phyloP scores from a whole-genome alignment of 2,329 filamentous ascomycete species.

The Ophiocordyceps camponoti-floridani region DNA sequence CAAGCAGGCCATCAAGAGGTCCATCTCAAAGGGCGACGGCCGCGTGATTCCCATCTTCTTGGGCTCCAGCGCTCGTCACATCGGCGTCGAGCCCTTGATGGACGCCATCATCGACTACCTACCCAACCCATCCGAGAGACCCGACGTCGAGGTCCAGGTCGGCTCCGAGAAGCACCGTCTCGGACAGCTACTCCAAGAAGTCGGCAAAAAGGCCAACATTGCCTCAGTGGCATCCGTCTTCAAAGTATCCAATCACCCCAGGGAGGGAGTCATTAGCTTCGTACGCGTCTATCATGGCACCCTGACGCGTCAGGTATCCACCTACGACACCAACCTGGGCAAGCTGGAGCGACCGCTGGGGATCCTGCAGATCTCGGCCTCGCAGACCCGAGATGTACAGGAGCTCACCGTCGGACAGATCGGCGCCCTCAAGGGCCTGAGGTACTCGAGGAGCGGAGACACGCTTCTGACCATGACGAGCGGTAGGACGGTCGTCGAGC shows the following conservation, averaged over 20 bases:
- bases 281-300: conserved; percentile 81
- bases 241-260: conserved; percentile 83
- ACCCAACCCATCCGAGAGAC: conserved; percentile 64
- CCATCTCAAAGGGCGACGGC: conserved; percentile 50
- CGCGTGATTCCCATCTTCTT: conserved; percentile 74
- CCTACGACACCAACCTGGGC: conserved; percentile 78
- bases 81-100: conserved; percentile 81
- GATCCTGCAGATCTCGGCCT: conserved; percentile 77
- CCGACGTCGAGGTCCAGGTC: conserved; percentile 60
- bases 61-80: conserved; percentile 82
- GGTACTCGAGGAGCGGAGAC: conserved; percentile 83
- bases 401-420: conserved; percentile 77
- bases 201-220: conserved; percentile 19
- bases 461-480: conserved; percentile 62
- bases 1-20: conserved; percentile 54
- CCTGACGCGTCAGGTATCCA: conserved; percentile 51
- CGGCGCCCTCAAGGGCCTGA: conserved; percentile 79
- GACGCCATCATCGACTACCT: conserved; percentile 79
- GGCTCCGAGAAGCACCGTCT: conserved; percentile 29
- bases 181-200: conserved; percentile 18
- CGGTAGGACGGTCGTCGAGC: conserved; percentile 43
- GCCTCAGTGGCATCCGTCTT: conserved; percentile 54
- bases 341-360: conserved; percentile 64
- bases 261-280: conserved; percentile 76
- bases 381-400: conserved; percentile 68